phyloP scores from a whole-genome alignment of 768 basidiomycete species.

The Naganishia randhawae region DNA sequence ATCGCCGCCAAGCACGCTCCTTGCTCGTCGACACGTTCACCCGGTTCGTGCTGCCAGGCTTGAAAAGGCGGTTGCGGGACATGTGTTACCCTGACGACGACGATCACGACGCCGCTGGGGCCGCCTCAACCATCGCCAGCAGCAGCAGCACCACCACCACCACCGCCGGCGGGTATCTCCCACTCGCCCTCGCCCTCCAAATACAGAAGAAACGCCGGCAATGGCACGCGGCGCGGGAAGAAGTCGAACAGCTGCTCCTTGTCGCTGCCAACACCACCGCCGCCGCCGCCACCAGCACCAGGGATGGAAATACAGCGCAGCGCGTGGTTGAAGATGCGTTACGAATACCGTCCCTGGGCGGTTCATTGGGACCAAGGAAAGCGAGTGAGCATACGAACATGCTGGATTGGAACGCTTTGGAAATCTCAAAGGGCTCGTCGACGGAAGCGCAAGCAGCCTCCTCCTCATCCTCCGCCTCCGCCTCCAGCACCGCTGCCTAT shows the following conservation, averaged over 20 bases:
- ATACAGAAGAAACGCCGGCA: background rate
- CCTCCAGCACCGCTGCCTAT: conserved; percentile 1
- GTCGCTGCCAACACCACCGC: too few relatives aligned
- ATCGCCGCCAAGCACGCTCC: conserved; percentile 49
- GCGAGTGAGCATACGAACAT: too few relatives aligned
- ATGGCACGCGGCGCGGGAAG: conserved; percentile 18
- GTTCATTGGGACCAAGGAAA: too few relatives aligned
- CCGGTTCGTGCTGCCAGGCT: conserved; percentile 44
- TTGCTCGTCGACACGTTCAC: conserved; percentile 50
- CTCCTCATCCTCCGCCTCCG: conserved; percentile 33
- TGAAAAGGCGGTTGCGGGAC: conserved; percentile 43
- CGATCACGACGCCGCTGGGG: conserved; percentile 32
- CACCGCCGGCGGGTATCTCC: background rate
- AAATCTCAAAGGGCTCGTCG: too few relatives aligned
- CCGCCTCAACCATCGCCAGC: conserved; percentile 1
- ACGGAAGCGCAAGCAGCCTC: conserved; percentile 27
- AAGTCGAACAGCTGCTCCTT: background rate
- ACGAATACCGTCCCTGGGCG: too few relatives aligned
- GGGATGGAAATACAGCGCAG: too few relatives aligned
- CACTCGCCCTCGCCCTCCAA: background rate
- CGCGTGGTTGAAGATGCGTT: too few relatives aligned
- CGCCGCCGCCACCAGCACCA: too few relatives aligned
- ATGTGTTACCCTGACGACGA: too few relatives aligned
- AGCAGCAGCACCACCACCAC: too few relatives aligned
- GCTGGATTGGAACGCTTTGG: too few relatives aligned